Evolutionary conservation across 352 stramenopile species (phyloP).

Genomic region (Pythium phragmitis): DNA sequence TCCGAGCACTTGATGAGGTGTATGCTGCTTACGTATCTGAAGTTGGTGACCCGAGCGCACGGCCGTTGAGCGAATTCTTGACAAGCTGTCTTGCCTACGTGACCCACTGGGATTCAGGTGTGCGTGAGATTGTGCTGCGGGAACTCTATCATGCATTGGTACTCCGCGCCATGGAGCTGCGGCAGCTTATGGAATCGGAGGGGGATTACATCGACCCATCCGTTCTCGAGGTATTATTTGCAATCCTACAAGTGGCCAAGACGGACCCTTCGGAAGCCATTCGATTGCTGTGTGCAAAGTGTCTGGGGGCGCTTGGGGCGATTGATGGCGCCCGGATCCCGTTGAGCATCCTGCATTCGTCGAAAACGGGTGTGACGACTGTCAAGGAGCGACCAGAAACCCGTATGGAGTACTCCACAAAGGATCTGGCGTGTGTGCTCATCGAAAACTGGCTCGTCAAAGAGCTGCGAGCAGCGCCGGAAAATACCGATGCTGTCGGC

Average conservation of each 20-base stretch:
- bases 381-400: slow-evolving; percentile 20
- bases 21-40: slow-evolving; percentile 53
- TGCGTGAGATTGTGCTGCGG: slow-evolving; percentile 73
- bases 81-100: slow-evolving; percentile 55
- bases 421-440: slow-evolving; percentile 78
- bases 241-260: slow-evolving; percentile 64
- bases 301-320: slow-evolving; percentile 71
- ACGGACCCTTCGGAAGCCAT: slow-evolving; percentile 64
- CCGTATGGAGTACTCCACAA: slow-evolving; percentile 60
- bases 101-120: slow-evolving; percentile 75
- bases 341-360: slow-evolving; percentile 59
- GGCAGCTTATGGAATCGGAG: slow-evolving; percentile 68
- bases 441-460: slow-evolving; percentile 84
- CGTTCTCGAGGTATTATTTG: slow-evolving; percentile 58
- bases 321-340: slow-evolving; percentile 81
- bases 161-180: slow-evolving; percentile 56
- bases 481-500: slow-evolving; percentile 77
- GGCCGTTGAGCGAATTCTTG: slow-evolving; percentile 45
- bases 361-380: slow-evolving; percentile 11
- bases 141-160: slow-evolving; percentile 71
- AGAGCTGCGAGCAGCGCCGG: slow-evolving; percentile 76
- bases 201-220: slow-evolving; percentile 62
- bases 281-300: slow-evolving; percentile 72
- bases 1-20: slow-evolving; percentile 67
- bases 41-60: slow-evolving; percentile 48